Evolutionary conservation across 345 rosid species (phyloP), one percentile per base, ranked within the genome.

Genomic region (Trapa bicornis): DNA sequence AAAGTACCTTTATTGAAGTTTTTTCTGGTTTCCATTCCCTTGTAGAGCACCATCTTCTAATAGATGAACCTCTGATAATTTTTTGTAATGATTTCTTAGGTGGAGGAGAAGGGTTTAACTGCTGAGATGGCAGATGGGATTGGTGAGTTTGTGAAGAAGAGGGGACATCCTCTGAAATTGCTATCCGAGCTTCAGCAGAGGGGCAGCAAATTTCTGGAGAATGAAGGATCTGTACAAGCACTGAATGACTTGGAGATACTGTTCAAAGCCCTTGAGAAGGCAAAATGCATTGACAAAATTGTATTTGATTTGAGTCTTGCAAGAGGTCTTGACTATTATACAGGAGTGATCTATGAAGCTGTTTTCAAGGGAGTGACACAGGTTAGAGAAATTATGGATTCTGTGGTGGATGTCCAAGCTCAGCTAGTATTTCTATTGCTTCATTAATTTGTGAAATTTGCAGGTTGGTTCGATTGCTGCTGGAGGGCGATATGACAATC

Each of bases 391-490:
- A 11, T 9, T 45, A 52, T 6, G 39, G 35, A 58, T 75, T 32
- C 17, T 5, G 5, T 58, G 37, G 63, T 4, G 15, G 11, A 58
- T 33, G 38, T 58, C 38, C 13, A 38, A 8, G 14, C 63, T 33
- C 15, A 32, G 2, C 22, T 58, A 29, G 11, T 13, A 33, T 58
- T 32, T 32, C 15, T 58, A 50, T 32, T 33, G 16, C 35, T 37
- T 32, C 32, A 58, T 58, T 58, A 2, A 35, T 5, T 33, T 2
- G 68, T 68, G 36, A 36, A 74, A 15, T 69, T 56, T 48, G 65
- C 85, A 93, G 98, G 98, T 93, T 76, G 98, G 99, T 71, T 80
- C 92, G 48, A 87, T 94, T 68, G 99, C 85, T 72, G 99, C 95
- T 67, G 96, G 99, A 68, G 99, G 97, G 29, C 82, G 97, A 33